Percentiles rank a stretch among this genome's conserved stretches.
Evolutionary conservation across 2,329 filamentous ascomycete genomes (phyloP).

Genomic region (Lasiodiplodia sp.): DNA sequence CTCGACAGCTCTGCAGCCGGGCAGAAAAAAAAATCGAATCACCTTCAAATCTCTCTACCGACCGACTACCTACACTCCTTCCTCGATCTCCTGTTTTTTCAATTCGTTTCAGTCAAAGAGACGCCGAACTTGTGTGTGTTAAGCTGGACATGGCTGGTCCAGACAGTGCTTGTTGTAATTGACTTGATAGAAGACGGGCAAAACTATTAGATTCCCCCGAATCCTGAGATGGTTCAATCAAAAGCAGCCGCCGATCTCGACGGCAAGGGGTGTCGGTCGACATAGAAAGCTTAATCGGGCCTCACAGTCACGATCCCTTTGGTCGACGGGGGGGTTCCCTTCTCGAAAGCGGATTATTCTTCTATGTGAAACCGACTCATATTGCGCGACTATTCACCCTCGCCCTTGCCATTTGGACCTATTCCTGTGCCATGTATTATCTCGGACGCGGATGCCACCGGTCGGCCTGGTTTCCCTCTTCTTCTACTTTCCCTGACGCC

Average conservation of each 20-base stretch:
- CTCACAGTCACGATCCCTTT: too few species aligned
- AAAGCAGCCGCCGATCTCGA: constrained; percentile 7
- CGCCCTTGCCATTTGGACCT: neutral
- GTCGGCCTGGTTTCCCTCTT: neutral
- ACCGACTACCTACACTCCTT: constrained; percentile 22
- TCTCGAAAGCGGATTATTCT: neutral
- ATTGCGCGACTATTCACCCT: neutral
- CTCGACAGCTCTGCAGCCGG: constrained; percentile 15
- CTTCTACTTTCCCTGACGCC: neutral
- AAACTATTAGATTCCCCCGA: constrained; percentile 14
- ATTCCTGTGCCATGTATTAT: neutral
- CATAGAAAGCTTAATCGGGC: constrained; percentile 5
- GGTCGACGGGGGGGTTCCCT: neutral
- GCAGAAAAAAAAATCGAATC: constrained; percentile 26
- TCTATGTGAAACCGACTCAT: constrained; percentile 21
- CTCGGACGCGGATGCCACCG: neutral
- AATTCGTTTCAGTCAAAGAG: constrained; percentile 22
- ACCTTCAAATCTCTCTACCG: constrained; percentile 16
- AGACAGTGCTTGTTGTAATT: constrained; percentile 27
- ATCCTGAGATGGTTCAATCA: constrained; percentile 7
- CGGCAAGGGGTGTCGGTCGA: constrained; percentile 6
- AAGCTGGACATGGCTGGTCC: constrained; percentile 24
- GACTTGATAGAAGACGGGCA: constrained; percentile 27
- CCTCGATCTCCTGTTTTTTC: constrained; percentile 26
- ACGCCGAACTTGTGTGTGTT: constrained; percentile 13